Base-by-base conservation (phyloP, 208 protist genomes). In the Histomonas meleagridis region DNA sequence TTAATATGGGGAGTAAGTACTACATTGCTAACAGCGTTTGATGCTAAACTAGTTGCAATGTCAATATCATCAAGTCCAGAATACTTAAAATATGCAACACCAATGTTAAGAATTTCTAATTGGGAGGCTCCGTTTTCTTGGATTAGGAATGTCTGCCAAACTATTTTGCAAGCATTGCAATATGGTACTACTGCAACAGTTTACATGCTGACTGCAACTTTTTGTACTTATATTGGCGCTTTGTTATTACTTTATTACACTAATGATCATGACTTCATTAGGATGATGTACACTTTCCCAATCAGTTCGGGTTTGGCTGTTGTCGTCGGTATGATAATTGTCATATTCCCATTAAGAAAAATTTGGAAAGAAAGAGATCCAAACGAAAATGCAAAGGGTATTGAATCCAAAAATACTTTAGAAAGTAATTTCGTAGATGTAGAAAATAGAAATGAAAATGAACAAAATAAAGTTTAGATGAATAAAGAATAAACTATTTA, bases 221-320 rank as follows among this genome's bases (percentile, higher is more conserved):
- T 86, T 46, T 55, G 51, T 32, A 46, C 35, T 7, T 57, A n/a
- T n/a, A n/a, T n/a, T n/a, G n/a, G n/a, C n/a, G n/a, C n/a, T n/a
- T n/a, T n/a, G n/a, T n/a, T n/a, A n/a, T n/a, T 86, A 21, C 46
- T 86, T 12, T 86, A 86, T 86, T 86, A 53, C 38, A 86, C 76
- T 26, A 35, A 86, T 49, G 55, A 86, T 26, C 16, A 23, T 1
- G 46, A 86, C 26, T 46, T 46, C 1, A 43, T 86, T 28, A 51
- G 76, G 38, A 2, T 86, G 0, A 86, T 86, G 76, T 86, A 57
- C 4, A 23, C 14, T 38, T 86, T 51, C 43, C 26, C 46, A 0
- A 5, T 86, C 7, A 46, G 46, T 26, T 57, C 12, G 0, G 76
- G 40, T 43, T n/a, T 86, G 51, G 38, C 46, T 16, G 7, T 40